These are phyloP conservation scores for Fagopyrum tataricum DNA, from an alignment of 148 eudicot species.

Conservation along the genomic window DNA sequence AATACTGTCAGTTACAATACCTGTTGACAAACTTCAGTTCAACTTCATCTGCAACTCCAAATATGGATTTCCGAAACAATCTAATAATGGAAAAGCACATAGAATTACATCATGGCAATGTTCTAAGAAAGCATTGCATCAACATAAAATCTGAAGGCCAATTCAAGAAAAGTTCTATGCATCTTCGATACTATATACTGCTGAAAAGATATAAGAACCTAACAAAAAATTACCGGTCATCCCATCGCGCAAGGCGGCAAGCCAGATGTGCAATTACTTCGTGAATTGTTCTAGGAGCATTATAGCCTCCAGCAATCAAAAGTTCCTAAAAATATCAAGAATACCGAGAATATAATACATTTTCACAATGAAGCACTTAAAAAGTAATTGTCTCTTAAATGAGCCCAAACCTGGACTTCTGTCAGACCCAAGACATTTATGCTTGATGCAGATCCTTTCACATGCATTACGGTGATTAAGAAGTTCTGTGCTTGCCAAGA, in stretches of 20 bases:
- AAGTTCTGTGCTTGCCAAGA: slow-evolving; percentile 96
- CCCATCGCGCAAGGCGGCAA: slow-evolving; percentile 87
- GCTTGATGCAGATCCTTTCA: slow-evolving; percentile 65
- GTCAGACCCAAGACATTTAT: slow-evolving; percentile 78
- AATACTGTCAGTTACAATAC: slow-evolving; percentile 22
- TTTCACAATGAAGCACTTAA: background rate
- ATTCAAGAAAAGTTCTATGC: background rate
- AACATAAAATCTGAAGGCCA: background rate
- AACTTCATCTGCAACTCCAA: slow-evolving; percentile 90
- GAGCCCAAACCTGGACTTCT: slow-evolving; percentile 65
- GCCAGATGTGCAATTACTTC: slow-evolving; percentile 77
- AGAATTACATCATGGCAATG: background rate
- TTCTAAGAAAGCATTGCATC: background rate
- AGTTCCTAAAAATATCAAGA: slow-evolving; percentile 45
- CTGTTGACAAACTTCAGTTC: slow-evolving; percentile 90
- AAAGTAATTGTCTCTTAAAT: background rate
- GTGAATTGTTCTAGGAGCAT: slow-evolving; percentile 64
- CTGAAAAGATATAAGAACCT: background rate
- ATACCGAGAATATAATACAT: slow-evolving; percentile 9
- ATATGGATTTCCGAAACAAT: slow-evolving; percentile 69
- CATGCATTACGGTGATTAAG: slow-evolving; percentile 64
- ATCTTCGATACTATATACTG: background rate
- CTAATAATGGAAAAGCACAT: slow-evolving; percentile 23
- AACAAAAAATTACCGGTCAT: slow-evolving; percentile 59
- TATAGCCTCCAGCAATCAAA: slow-evolving; percentile 67